Evolutionary conservation across 805 yeast species (phyloP).

Genomic region (Barnettozyma pratensis): DNA sequence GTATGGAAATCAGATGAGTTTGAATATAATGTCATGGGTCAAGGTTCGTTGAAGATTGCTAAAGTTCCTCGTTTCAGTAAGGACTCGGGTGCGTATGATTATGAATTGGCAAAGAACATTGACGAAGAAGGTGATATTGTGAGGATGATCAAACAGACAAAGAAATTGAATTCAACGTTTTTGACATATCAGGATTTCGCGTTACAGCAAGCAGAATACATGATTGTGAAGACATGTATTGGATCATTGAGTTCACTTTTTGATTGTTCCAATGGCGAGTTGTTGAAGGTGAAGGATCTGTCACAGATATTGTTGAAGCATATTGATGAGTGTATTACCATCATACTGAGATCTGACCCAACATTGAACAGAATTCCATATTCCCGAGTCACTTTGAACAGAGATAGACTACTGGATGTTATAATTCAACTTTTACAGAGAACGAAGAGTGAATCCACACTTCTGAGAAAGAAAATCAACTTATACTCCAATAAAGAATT

Average conservation of each 20-base stretch:
- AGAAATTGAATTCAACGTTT: conserved; percentile 27
- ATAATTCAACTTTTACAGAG: conserved; percentile 27
- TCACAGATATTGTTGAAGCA: conserved; percentile 34
- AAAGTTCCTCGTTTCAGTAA: conserved; percentile 34
- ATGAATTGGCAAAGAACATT: conserved; percentile 21
- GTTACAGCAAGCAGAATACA: conserved; percentile 56
- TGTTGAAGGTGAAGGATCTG: conserved; percentile 37
- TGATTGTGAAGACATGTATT: conserved; percentile 62
- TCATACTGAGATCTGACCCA: conserved; percentile 29
- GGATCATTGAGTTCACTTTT: conserved; percentile 64
- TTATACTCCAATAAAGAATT: conserved; percentile 11
- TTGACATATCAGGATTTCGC: conserved; percentile 32
- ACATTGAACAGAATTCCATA: conserved; percentile 15
- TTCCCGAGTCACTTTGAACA: conserved; percentile 22
- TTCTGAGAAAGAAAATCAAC: conserved; percentile 11
- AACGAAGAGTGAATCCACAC: conserved; percentile 10
- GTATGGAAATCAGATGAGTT: conserved; percentile 40
- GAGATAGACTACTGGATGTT: conserved; percentile 30
- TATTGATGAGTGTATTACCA: conserved; percentile 44
- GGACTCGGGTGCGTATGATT: conserved; percentile 15
- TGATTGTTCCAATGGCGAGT: conserved; percentile 61
- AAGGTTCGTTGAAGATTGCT: conserved; percentile 48
- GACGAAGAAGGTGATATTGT: conserved; percentile 20
- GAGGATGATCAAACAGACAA: conserved; percentile 21
- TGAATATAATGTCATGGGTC: conserved; percentile 51